Percentiles rank a stretch among this genome's conserved stretches.
phyloP scores from a whole-genome alignment of 2,329 filamentous ascomycete species.

The Penicillium thymicola region DNA sequence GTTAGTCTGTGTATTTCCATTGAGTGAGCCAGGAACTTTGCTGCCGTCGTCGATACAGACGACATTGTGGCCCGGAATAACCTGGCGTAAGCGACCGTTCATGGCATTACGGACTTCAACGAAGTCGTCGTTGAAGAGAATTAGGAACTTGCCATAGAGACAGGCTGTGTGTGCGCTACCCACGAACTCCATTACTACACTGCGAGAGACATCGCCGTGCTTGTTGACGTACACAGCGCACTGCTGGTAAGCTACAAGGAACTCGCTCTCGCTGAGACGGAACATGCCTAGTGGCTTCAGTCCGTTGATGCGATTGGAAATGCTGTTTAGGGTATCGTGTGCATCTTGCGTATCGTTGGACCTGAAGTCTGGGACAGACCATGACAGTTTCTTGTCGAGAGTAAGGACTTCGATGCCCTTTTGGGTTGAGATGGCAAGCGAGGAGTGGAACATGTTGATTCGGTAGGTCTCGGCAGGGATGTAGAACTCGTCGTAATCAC shows the following conservation, averaged over 20 bases:
- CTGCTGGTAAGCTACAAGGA: slow-evolving; percentile 89
- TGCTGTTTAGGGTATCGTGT: slow-evolving; percentile 68
- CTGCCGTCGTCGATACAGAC: slow-evolving; percentile 81
- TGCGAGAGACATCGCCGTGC: slow-evolving; percentile 89
- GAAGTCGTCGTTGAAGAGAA: slow-evolving; percentile 94
- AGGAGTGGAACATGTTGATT: slow-evolving; percentile 93
- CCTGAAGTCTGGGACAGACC: slow-evolving; percentile 80
- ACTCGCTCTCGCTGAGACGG: slow-evolving; percentile 85
- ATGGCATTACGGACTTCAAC: slow-evolving; percentile 96
- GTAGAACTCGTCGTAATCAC: slow-evolving; percentile 98
- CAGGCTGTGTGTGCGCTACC: slow-evolving; percentile 84
- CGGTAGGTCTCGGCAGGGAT: slow-evolving; percentile 92
- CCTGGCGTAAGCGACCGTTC: slow-evolving; percentile 88
- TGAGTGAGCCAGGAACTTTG: slow-evolving; percentile 36
- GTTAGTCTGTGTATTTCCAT: slow-evolving; percentile 37
- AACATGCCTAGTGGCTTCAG: slow-evolving; percentile 95
- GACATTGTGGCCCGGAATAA: slow-evolving; percentile 88
- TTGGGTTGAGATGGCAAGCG: slow-evolving; percentile 84
- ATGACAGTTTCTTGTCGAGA: slow-evolving; percentile 93
- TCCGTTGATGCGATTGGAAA: slow-evolving; percentile 76
- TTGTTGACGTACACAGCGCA: slow-evolving; percentile 98
- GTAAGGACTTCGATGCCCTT: slow-evolving; percentile 95
- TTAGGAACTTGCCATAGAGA: slow-evolving; percentile 84
- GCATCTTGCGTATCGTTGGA: slow-evolving; percentile 56
- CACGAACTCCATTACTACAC: slow-evolving; percentile 98